Conservation (phyloP, 2,329 filamentous ascomycete genomes). For the Arachnopeziza araneosa region DNA sequence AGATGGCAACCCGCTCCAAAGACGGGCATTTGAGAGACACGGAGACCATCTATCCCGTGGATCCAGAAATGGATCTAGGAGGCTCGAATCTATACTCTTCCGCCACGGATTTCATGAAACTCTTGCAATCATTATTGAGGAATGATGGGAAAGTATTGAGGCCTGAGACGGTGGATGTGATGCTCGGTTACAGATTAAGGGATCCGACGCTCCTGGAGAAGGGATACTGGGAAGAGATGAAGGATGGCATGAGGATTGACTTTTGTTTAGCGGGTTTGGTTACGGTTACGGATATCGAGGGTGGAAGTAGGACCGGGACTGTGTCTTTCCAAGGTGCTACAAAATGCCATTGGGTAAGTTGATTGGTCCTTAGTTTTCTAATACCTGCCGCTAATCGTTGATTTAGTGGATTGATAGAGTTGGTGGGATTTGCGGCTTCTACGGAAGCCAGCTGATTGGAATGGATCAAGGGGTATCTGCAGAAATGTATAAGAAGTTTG, state of each 20-base stretch:
- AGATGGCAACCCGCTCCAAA: slow-evolving; percentile 6
- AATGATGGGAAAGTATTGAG: slow-evolving; percentile 45
- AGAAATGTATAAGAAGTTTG: not conserved
- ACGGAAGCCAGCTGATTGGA: not conserved
- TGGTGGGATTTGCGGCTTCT: not conserved
- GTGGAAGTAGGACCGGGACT: not conserved
- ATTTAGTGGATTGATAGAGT: slow-evolving; percentile 1
- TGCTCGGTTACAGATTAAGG: slow-evolving; percentile 34
- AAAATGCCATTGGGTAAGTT: slow-evolving; percentile 1
- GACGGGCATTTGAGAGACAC: slow-evolving; percentile 4
- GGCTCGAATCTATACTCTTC: slow-evolving; percentile 34
- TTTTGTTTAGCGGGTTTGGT: not conserved
- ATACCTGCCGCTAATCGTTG: not conserved
- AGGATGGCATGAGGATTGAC: not conserved
- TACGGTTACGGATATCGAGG: not conserved
- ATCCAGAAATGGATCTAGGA: slow-evolving; percentile 25
- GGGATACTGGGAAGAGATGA: not conserved
- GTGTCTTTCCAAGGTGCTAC: not conserved
- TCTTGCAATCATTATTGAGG: slow-evolving; percentile 41
- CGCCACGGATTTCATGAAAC: slow-evolving; percentile 36
- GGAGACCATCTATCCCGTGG: slow-evolving; percentile 12
- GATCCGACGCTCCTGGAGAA: not conserved
- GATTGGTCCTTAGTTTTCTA: not conserved
- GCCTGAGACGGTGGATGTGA: slow-evolving; percentile 34
- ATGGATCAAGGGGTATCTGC: not conserved